These are phyloP conservation scores for Zychaea mexicana DNA, from an alignment of 371 early-diverging fungal species.

Conservation along the genomic window DNA sequence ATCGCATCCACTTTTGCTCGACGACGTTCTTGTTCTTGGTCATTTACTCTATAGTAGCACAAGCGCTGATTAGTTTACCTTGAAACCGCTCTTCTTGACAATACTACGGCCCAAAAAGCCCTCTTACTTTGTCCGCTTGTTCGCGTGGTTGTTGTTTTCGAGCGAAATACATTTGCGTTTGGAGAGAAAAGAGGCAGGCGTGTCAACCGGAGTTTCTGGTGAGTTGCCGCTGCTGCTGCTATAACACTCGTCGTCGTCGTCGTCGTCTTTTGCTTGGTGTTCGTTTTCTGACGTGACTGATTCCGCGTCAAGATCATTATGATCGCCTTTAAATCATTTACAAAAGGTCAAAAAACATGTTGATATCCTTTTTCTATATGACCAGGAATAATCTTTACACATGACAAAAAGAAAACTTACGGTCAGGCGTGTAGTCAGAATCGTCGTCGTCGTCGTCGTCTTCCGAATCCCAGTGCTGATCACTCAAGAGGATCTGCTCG, in stretches of 20 bases:
- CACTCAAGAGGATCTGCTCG: background rate
- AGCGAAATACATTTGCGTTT: conserved; percentile 1
- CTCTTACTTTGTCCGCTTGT: conserved; percentile 1
- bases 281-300: conserved; percentile 19
- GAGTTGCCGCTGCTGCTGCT: background rate
- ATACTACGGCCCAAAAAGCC: background rate
- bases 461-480: conserved; percentile 7
- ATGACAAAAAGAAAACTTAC: conserved; percentile 14
- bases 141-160: background rate
- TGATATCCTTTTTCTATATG: too few species aligned
- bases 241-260: too few species aligned
- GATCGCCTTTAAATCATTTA: too few species aligned
- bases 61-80: too few species aligned
- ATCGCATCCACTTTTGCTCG: conserved; percentile 25
- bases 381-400: too few species aligned
- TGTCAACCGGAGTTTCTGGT: conserved; percentile 4
- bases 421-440: conserved; percentile 23
- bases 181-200: background rate
- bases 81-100: too few species aligned
- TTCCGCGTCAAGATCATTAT: conserved; percentile 9
- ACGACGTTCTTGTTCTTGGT: conserved; percentile 12
- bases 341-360: too few species aligned
- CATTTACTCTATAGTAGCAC: background rate
- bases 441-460: conserved; percentile 23
- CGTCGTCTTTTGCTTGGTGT: background rate